Conservation (phyloP, 441 rosid genomes). For the Corymbia calophylla region DNA sequence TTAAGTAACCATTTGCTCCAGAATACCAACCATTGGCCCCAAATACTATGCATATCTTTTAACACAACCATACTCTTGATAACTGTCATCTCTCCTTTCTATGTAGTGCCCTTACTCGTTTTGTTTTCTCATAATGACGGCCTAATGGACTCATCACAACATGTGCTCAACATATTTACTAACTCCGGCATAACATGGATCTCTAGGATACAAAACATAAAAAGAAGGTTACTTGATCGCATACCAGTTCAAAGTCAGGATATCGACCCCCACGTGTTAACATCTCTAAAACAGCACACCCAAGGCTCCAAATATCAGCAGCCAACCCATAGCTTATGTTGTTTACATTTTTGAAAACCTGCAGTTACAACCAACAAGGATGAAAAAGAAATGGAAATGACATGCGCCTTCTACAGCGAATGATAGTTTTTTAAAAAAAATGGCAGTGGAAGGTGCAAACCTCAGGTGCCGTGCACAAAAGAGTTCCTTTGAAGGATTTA, state of each 20-base stretch:
- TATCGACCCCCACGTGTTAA: not conserved
- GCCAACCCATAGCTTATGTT: not conserved
- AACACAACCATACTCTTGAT: not conserved
- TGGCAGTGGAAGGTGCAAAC: not conserved
- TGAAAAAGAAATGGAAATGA: not conserved
- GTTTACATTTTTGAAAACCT: not conserved
- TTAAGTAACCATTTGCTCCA: no score
- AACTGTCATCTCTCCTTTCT: not conserved
- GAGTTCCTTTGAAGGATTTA: not conserved
- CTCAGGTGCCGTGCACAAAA: not conserved
- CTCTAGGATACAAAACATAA: not conserved
- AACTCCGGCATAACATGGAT: not conserved
- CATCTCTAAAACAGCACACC: slow-evolving; percentile 13
- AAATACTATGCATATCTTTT: not conserved
- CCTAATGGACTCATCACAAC: not conserved
- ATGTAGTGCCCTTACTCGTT: not conserved
- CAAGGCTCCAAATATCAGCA: slow-evolving; percentile 13
- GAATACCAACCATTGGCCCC: not conserved
- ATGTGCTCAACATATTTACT: not conserved
- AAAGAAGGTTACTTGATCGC: not conserved
- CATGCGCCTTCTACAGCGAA: not conserved
- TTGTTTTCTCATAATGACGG: not conserved
- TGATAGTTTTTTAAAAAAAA: not conserved
- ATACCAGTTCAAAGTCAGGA: not conserved
- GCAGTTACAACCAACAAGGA: not conserved